Evolutionary conservation across 192 early-diverging fungal genomes (phyloP).

Genomic region (Rhizophagus clarus): DNA sequence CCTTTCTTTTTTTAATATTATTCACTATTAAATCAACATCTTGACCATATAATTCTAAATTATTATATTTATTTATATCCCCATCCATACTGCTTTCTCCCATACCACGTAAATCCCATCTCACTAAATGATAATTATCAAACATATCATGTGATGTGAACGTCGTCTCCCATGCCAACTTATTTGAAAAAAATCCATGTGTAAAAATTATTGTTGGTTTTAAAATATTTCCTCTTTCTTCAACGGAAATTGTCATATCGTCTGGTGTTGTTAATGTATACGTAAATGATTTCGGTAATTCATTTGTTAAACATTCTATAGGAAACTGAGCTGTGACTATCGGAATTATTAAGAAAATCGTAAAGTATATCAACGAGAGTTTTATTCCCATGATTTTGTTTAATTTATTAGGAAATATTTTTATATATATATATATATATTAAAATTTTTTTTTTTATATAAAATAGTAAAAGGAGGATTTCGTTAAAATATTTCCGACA

Average conservation of each 20-base stretch:
- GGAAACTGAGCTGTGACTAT: neutral
- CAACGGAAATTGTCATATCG: neutral
- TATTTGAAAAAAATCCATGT: neutral
- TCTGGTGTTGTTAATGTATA: neutral
- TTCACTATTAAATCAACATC: neutral
- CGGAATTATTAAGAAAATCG: neutral
- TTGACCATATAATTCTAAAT: neutral
- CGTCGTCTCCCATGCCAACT: neutral
- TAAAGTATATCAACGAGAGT: neutral
- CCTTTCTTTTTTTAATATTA: neutral
- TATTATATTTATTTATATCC: neutral
- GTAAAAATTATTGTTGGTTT: conserved; percentile 17
- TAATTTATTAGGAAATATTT: too few relatives aligned
- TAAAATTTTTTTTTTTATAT: too few relatives aligned
- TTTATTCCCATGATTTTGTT: too few relatives aligned
- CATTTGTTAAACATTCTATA: neutral
- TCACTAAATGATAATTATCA: conserved; percentile 5
- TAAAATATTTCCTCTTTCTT: neutral
- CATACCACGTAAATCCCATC: conserved; percentile 10
- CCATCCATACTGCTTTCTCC: neutral
- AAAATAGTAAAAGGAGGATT: too few relatives aligned
- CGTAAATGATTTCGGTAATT: neutral
- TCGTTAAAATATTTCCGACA: too few relatives aligned
- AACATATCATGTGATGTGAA: neutral
- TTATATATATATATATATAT: too few relatives aligned